phyloP scores from a whole-genome alignment of 2,329 filamentous ascomycete genomes.

The Penicillium aurantiogriseum region DNA sequence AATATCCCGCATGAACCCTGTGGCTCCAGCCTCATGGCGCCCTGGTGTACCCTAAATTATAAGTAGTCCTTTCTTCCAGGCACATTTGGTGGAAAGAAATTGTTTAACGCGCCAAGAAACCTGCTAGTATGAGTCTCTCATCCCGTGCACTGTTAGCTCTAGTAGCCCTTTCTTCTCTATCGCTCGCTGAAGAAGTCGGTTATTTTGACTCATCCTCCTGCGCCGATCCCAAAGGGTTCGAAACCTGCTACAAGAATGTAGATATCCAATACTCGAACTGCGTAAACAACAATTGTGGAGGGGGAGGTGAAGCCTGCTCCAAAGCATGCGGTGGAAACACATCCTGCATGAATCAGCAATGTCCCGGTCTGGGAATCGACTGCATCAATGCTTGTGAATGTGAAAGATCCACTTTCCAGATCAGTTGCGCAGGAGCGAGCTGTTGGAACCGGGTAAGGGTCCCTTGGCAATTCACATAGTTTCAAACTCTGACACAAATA shows the following conservation, averaged over 20 bases:
- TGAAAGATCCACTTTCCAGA: conserved; percentile 1
- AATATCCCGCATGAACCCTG: not conserved
- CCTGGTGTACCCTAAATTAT: not conserved
- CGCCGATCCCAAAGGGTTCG: conserved; percentile 11
- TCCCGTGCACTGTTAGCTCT: not conserved
- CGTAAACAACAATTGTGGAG: conserved; percentile 15
- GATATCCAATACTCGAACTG: conserved; percentile 10
- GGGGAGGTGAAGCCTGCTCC: conserved; percentile 6
- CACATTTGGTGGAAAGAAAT: not conserved
- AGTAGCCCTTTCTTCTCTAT: not conserved
- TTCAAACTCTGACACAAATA: not conserved
- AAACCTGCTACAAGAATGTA: conserved; percentile 12
- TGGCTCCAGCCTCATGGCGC: not conserved
- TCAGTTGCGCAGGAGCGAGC: conserved; percentile 14
- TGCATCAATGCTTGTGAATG: conserved; percentile 20
- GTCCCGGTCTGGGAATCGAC: conserved; percentile 11
- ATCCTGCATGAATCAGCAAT: conserved; percentile 10
- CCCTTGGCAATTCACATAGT: too few species aligned
- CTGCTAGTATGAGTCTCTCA: not conserved
- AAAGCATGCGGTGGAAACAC: conserved; percentile 9
- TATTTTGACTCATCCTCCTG: conserved; percentile 17
- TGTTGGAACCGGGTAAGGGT: conserved; percentile 9
- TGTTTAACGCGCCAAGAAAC: too few species aligned
- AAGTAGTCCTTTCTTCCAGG: not conserved
- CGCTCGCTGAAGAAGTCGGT: not conserved